Evolutionary conservation across 1,284 basidiomycete genomes (phyloP).

Genomic region (Mycena sp.): DNA sequence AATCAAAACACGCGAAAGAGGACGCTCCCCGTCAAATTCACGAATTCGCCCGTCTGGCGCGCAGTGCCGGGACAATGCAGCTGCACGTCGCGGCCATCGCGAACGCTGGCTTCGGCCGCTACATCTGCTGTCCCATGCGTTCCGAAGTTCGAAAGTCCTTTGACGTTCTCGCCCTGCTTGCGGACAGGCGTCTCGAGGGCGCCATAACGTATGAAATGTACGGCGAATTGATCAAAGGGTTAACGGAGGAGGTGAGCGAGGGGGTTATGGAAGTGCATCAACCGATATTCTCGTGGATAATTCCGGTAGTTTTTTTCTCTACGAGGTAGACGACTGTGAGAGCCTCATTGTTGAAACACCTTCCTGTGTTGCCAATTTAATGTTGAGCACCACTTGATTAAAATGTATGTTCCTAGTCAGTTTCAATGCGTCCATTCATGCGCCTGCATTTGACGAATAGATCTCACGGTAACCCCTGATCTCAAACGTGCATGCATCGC

Average conservation of each 20-base stretch:
- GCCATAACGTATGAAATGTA: not conserved
- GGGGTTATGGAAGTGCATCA: not conserved
- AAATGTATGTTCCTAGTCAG: too few relatives aligned
- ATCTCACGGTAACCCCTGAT: too few relatives aligned
- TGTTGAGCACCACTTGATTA: too few relatives aligned
- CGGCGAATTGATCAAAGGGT: not conserved
- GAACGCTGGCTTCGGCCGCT: not conserved
- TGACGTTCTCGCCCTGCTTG: not conserved
- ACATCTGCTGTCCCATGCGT: not conserved
- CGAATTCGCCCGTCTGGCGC: not conserved
- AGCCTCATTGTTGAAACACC: too few relatives aligned
- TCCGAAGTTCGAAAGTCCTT: not conserved
- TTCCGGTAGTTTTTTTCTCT: too few relatives aligned
- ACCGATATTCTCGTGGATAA: conserved; percentile 8
- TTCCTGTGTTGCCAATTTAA: too few relatives aligned
- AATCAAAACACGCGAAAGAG: not conserved
- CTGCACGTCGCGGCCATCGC: conserved; percentile 1
- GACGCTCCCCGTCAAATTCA: not conserved
- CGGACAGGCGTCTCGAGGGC: not conserved
- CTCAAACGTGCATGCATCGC: too few relatives aligned
- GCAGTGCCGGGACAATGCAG: not conserved
- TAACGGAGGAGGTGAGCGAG: not conserved
- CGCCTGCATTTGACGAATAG: too few relatives aligned
- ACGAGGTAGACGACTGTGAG: too few relatives aligned
- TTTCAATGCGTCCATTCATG: too few relatives aligned